Evolutionary conservation across 148 eudicot genomes (phyloP).

Genomic region (Polygonum aviculare): DNA sequence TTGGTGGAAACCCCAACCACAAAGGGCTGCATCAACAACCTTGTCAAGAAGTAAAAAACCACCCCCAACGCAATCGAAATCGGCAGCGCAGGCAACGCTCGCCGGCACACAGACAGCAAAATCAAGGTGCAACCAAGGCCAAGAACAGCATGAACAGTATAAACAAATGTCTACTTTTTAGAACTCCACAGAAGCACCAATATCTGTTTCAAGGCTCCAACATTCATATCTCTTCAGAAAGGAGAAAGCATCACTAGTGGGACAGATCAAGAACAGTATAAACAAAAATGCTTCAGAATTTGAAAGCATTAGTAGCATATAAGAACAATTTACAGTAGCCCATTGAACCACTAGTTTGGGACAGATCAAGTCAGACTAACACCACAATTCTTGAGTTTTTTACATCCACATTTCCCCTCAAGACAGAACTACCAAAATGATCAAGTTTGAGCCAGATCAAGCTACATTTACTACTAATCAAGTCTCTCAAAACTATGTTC

Average conservation of each 20-base stretch:
- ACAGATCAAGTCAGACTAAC: background rate
- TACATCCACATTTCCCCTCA: background rate
- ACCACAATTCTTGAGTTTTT: background rate
- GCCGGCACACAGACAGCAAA: slow-evolving; percentile 72
- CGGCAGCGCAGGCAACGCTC: slow-evolving; percentile 87
- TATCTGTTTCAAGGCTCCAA: background rate
- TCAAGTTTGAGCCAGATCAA: background rate
- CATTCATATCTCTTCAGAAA: background rate
- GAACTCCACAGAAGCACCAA: background rate
- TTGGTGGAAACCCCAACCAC: too few species aligned
- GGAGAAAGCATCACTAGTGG: background rate
- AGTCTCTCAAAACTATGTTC: background rate
- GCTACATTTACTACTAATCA: background rate
- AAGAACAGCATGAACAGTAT: background rate
- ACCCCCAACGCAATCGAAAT: slow-evolving; percentile 82
- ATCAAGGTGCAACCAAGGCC: slow-evolving; percentile 79
- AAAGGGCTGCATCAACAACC: slow-evolving; percentile 74
- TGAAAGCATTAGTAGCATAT: too few species aligned
- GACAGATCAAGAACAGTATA: background rate
- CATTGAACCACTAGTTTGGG: background rate
- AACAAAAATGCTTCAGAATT: too few species aligned
- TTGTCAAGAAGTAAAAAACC: slow-evolving; percentile 81
- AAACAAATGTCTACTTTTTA: background rate
- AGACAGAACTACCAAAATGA: too few species aligned
- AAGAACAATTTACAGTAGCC: background rate